Base-by-base conservation (phyloP, 2,329 filamentous ascomycete species). In the Neoscytalidium dimidiatum region DNA sequence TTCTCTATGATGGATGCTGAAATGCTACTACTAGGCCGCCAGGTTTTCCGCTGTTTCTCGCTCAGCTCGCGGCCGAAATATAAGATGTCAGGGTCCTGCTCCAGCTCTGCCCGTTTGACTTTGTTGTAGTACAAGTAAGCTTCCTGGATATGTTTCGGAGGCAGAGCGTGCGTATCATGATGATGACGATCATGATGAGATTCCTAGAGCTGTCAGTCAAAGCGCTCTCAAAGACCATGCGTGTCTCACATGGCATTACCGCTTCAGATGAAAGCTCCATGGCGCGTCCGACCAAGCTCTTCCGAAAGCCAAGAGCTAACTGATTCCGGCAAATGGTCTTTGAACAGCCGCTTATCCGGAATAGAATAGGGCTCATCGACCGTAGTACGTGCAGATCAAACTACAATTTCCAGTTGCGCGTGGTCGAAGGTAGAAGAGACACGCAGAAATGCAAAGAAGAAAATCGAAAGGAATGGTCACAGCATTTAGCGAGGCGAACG, bases 51-150 rank as follows among this genome's bases (percentile, higher is more conserved):
- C 28, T 60, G 56, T 31, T 46, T 28, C 41, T 51, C 71, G 73
- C 33, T 79, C 78, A 43, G 64, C n/a, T 66, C 63, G 28, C 66
- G 69, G 66, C 28, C 72, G 53, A 81, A 75, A 21, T 82, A 71
- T 21, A 79, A 69, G 66, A 90, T 70, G 71, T 73, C 69, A 73
- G 66, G n/a, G 68, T 76, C 71, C 64, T 90, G 82, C 7, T 84
- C 80, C 5, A 83, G 76, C 68, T 88, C 84, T 33, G 60, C 49
- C n/a, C 41, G 21, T 44, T 88, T 84, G 35, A 86, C 82, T 68
- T 85, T 89, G 26, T 90, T 87, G 70, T 90, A 92, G 48, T 80
- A 80, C 76, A 97, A 97, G 85, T 92, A 97, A 62, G 88, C 80
- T 48, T 84, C 80, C 67, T 89, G 88, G 69, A 97, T 82, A 56